Percentiles rank a stretch among this genome's conserved stretches.
Conservation (phyloP, 169 alveolate genomes). For the Babesia sp. region DNA sequence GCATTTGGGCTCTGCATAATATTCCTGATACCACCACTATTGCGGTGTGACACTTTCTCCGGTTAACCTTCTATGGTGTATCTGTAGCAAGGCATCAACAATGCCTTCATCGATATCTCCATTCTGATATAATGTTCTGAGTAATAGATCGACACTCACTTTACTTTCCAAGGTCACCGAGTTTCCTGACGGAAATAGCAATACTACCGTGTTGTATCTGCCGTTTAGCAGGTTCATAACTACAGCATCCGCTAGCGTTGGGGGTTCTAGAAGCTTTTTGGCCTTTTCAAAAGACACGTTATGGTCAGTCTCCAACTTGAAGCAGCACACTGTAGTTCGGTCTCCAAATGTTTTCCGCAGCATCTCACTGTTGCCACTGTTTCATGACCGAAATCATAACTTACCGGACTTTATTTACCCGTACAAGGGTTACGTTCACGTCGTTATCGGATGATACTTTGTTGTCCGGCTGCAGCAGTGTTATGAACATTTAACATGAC, state of each 20-base stretch:
- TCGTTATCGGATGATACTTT: slow-evolving; percentile 24
- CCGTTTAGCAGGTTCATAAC: slow-evolving; percentile 24
- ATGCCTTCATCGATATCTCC: slow-evolving; percentile 8
- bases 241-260: slow-evolving; percentile 44
- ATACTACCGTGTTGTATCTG: slow-evolving; percentile 14
- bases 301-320: slow-evolving; percentile 35
- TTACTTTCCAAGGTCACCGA: neutral
- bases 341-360: slow-evolving; percentile 5
- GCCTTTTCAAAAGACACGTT: neutral
- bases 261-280: slow-evolving; percentile 1
- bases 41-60: no score
- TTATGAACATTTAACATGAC: no score
- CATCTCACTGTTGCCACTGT: slow-evolving; percentile 1
- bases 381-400: neutral
- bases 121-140: neutral
- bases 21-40: no score
- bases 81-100: slow-evolving; percentile 4
- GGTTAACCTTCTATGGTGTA: no score
- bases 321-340: slow-evolving; percentile 29
- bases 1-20: no score
- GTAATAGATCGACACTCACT: neutral
- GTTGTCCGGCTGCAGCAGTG: slow-evolving; percentile 3
- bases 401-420: slow-evolving; percentile 24
- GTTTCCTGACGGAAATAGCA: slow-evolving; percentile 6
- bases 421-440: slow-evolving; percentile 3